phyloP scores from a whole-genome alignment of 768 basidiomycete species.

The Xerocomus potaroensis region DNA sequence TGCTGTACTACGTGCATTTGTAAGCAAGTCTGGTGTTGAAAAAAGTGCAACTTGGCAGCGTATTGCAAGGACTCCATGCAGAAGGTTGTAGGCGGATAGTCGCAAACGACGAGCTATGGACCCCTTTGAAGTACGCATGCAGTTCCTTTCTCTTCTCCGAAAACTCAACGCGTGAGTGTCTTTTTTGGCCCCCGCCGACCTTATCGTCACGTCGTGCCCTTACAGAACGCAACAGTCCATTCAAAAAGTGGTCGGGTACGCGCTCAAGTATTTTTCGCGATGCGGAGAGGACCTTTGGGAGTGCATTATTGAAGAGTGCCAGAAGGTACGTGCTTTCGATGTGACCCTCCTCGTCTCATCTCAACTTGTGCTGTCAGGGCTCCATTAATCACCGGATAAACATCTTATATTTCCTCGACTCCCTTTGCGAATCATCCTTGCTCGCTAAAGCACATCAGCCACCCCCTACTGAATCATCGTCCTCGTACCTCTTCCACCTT shows the following conservation, averaged over 20 bases:
- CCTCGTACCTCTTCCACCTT: conserved; percentile 14
- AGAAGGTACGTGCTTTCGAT: conserved; percentile 53
- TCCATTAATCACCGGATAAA: conserved; percentile 91
- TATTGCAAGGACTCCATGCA: too few relatives aligned
- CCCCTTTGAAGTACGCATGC: conserved; percentile 71
- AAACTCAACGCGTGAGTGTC: conserved; percentile 57
- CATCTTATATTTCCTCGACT: conserved; percentile 86
- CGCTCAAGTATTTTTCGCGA: conserved; percentile 75
- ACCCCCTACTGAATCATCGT: conserved; percentile 22
- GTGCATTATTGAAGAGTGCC: conserved; percentile 85
- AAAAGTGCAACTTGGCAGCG: too few relatives aligned
- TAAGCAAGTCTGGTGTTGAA: too few relatives aligned
- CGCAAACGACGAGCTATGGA: conserved; percentile 30
- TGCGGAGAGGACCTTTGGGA: conserved; percentile 95
- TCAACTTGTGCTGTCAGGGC: conserved; percentile 42
- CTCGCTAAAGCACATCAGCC: conserved; percentile 54
- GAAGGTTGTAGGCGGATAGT: too few relatives aligned
- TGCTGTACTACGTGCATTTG: too few relatives aligned
- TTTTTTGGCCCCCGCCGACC: not conserved
- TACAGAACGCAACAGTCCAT: conserved; percentile 83
- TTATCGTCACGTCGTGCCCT: not conserved
- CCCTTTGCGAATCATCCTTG: conserved; percentile 75
- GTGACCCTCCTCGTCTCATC: not conserved
- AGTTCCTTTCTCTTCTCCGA: conserved; percentile 59
- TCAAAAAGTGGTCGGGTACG: conserved; percentile 80